Evolutionary conservation across 2,329 filamentous ascomycete species (phyloP).

Genomic region (Penicillium sp.): DNA sequence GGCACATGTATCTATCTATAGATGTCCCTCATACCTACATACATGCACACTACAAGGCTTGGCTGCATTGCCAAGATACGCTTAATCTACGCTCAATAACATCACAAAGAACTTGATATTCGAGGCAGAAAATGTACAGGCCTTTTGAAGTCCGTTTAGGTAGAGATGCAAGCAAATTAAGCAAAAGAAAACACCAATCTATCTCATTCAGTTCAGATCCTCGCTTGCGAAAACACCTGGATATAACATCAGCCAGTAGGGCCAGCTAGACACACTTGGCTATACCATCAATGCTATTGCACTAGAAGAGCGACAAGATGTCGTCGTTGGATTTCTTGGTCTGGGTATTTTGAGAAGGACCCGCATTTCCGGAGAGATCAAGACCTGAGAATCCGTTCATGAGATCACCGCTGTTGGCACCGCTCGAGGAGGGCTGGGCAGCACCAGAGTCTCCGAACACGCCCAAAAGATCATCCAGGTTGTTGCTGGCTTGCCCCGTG

Average conservation of each 20-base stretch:
- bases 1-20: neutral
- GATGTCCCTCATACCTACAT: neutral
- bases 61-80: neutral
- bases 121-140: slow-evolving; percentile 17
- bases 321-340: slow-evolving; percentile 55
- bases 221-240: slow-evolving; percentile 23
- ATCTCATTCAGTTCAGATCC: slow-evolving; percentile 23
- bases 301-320: slow-evolving; percentile 54
- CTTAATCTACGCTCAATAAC: neutral
- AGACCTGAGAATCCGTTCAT: slow-evolving; percentile 81
- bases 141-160: slow-evolving; percentile 16
- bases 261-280: slow-evolving; percentile 1
- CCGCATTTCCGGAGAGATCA: slow-evolving; percentile 60
- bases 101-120: slow-evolving; percentile 1
- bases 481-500: slow-evolving; percentile 45
- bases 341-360: slow-evolving; percentile 24
- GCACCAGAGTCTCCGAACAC: slow-evolving; percentile 57
- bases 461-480: slow-evolving; percentile 78
- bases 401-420: slow-evolving; percentile 53
- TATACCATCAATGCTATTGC: slow-evolving; percentile 5
- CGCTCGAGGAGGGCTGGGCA: slow-evolving; percentile 29
- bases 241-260: slow-evolving; percentile 15
- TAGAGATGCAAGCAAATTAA: slow-evolving; percentile 18
- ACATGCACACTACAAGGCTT: neutral
- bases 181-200: slow-evolving; percentile 19